Conservation (phyloP, 495 filamentous ascomycete genomes). For the Hypomontagnella monticulosa region DNA sequence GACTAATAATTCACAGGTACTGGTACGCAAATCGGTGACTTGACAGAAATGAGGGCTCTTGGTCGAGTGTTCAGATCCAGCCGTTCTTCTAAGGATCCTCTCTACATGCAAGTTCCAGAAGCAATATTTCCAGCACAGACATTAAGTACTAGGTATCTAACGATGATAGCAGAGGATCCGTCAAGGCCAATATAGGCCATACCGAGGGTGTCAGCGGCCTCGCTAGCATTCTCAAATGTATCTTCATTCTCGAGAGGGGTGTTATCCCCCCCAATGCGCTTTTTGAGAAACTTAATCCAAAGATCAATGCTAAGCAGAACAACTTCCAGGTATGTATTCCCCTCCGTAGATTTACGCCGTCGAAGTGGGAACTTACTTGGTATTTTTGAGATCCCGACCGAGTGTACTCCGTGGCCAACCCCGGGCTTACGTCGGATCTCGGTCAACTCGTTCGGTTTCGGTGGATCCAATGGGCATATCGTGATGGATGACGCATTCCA, state of each 20-base stretch:
- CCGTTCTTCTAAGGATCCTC: slow-evolving; percentile 41
- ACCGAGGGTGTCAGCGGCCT: slow-evolving; percentile 62
- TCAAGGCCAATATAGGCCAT: slow-evolving; percentile 68
- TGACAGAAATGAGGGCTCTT: slow-evolving; percentile 62
- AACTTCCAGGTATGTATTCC: slow-evolving; percentile 34
- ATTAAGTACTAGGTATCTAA: too few relatives aligned
- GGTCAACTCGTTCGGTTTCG: slow-evolving; percentile 68
- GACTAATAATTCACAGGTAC: slow-evolving; percentile 47
- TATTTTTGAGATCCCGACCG: slow-evolving; percentile 41
- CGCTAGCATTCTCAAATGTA: slow-evolving; percentile 62
- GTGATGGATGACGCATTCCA: slow-evolving; percentile 59
- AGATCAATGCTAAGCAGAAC: slow-evolving; percentile 45
- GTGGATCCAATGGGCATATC: slow-evolving; percentile 66
- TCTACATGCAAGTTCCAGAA: slow-evolving; percentile 51
- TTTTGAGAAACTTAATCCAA: slow-evolving; percentile 60
- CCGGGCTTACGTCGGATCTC: slow-evolving; percentile 53
- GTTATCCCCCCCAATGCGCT: slow-evolving; percentile 53
- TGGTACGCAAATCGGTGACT: slow-evolving; percentile 66
- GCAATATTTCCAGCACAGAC: too few relatives aligned
- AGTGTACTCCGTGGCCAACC: slow-evolving; percentile 41
- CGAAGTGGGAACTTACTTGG: too few relatives aligned
- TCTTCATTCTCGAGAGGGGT: slow-evolving; percentile 62
- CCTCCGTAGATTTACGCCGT: too few relatives aligned
- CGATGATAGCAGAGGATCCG: too few relatives aligned
- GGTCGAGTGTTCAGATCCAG: slow-evolving; percentile 47